phyloP scores from a whole-genome alignment of 2,329 filamentous ascomycete species.

The Sporothrix phasma region DNA sequence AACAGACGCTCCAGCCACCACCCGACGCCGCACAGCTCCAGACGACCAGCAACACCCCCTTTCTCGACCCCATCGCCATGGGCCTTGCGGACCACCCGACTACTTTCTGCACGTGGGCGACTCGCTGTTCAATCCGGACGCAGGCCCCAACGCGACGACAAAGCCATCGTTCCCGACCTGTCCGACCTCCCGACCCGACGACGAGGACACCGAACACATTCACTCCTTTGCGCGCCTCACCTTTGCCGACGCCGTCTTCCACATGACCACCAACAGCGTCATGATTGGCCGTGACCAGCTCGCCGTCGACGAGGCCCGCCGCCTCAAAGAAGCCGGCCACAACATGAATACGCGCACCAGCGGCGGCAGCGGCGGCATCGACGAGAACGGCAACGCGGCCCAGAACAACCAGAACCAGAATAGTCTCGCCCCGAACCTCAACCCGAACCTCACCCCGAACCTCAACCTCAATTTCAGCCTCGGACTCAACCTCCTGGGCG shows the following conservation, averaged over 20 bases:
- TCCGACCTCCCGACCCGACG: no score
- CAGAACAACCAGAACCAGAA: conserved; percentile 34
- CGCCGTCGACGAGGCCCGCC: conserved; percentile 45
- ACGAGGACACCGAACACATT: conserved; percentile 26
- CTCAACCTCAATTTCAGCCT: no score
- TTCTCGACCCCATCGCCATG: not conserved
- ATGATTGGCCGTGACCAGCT: conserved; percentile 62
- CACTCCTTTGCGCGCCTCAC: conserved; percentile 53
- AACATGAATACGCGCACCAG: not conserved
- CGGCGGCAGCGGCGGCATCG: conserved; percentile 29
- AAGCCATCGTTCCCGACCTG: no score
- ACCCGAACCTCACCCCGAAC: no score
- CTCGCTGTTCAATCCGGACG: not conserved
- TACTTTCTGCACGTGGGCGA: not conserved
- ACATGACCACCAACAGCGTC: conserved; percentile 66
- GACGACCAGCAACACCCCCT: not conserved
- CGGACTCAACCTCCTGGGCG: no score
- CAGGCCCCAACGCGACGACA: no score
- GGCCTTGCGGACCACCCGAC: not conserved
- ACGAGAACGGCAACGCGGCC: conserved; percentile 37
- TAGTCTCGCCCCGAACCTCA: no score
- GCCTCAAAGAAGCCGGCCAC: conserved; percentile 26
- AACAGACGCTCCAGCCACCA: no score
- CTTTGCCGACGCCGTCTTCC: conserved; percentile 67
- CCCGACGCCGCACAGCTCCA: no score